Conservation (phyloP, 352 stramenopile genomes). For the Phytopythium helicoides region DNA sequence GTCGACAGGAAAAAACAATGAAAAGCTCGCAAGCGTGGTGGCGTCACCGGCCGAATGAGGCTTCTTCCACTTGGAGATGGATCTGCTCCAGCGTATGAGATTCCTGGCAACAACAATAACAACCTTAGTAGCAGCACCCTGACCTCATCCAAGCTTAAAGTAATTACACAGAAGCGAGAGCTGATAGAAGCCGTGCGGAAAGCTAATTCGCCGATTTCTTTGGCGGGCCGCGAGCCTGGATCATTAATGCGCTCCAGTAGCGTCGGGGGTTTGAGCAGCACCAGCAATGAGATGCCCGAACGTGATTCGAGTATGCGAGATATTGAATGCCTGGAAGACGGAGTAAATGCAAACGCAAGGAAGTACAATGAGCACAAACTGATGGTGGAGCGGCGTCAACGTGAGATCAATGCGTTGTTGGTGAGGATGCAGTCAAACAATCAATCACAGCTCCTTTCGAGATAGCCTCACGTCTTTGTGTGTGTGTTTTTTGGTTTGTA, state of each 20-base stretch:
- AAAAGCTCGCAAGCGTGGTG: conserved; percentile 56
- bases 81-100: conserved; percentile 19
- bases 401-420: conserved; percentile 60
- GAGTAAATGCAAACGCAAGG: conserved; percentile 61
- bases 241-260: conserved; percentile 2
- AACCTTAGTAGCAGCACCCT: conserved; percentile 27
- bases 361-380: conserved; percentile 86
- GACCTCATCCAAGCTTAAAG: conserved; percentile 45
- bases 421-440: conserved; percentile 15
- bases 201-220: conserved; percentile 59
- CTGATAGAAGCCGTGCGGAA: conserved; percentile 76
- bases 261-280: not conserved
- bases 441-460: not conserved
- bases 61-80: conserved; percentile 49
- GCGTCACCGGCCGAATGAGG: conserved; percentile 35
- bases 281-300: conserved; percentile 22
- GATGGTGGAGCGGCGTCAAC: conserved; percentile 53
- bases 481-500: conserved; percentile 13
- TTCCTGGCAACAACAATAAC: conserved; percentile 21
- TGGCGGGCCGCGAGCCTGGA: conserved; percentile 34
- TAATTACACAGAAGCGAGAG: conserved; percentile 76
- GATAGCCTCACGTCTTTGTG: not conserved
- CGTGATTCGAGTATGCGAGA: conserved; percentile 48
- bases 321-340: conserved; percentile 66
- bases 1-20: conserved; percentile 23